Evolutionary conservation across 306 rosid genomes (phyloP), one percentile per base, ranked within the genome.

Genomic region (Pyrus bretschneideri): DNA sequence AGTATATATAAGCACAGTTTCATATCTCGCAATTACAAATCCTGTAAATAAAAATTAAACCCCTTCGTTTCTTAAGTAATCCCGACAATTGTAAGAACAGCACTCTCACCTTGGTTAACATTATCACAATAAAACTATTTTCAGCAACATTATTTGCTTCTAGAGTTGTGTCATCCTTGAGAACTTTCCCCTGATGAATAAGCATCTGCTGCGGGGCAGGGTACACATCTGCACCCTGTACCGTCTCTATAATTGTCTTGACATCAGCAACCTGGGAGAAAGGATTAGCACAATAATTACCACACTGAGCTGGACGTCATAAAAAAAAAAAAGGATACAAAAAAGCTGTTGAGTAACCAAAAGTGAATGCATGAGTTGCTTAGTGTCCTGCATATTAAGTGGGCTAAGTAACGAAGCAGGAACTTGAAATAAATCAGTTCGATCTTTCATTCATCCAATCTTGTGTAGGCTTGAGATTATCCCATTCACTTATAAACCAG

Each of bases 171-270:
- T 68, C 22, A 60, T 84, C 87, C 80, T 84, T 80, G 9, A 84
- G 84, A 60, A 84, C 84, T 59, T 84, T 84, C 75, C 87, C 87
- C 74, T 84, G 87, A 73, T 84, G 71, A 77, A 84, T 84, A 73
- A 84, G 87, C 87, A 84, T 84, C 62, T 73, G 84, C 29, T 80
- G 84, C 25, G 82, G 4, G n/a, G 87, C 82, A 73, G 87, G 87
- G 80, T 84, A 84, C 72, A 84, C 84, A 62, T 84, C 87, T 23
- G 79, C 58, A 69, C 87, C 84, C 59, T 84, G 87, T 29, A 42
- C 82, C 1, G 77, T n/a, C 62, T 84, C 87, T 27, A 84, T 84
- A 59, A 45, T 73, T 74, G 73, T 74, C 84, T 84, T 84, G 17
- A 84, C 82, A 77, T 84, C 84, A 4, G 70, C 65, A 62, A 84